phyloP scores from a whole-genome alignment of 148 eudicot species.

The Pharnaceum exiguum region DNA sequence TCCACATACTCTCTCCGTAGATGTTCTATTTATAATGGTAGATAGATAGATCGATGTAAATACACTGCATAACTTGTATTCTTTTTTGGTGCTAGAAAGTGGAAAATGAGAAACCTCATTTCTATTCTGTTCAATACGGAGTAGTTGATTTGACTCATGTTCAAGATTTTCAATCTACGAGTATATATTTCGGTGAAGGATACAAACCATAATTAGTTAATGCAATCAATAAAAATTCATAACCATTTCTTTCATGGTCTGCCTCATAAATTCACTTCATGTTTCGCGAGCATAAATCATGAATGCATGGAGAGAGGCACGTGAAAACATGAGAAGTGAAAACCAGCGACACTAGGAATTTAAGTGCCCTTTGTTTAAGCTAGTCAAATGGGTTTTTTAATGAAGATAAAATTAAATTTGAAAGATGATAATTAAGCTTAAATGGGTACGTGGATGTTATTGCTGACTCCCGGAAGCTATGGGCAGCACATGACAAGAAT shows the following conservation, averaged over 20 bases:
- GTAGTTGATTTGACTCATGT: no score
- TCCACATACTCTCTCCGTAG: no score
- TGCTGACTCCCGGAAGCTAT: slow-evolving; percentile 14
- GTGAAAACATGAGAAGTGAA: slow-evolving; percentile 8
- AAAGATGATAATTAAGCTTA: not conserved
- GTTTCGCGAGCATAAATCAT: slow-evolving; percentile 1
- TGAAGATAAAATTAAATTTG: not conserved
- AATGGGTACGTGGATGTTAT: slow-evolving; percentile 8
- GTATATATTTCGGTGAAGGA: no score
- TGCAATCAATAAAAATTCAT: not conserved
- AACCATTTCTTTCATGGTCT: not conserved
- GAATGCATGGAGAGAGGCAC: slow-evolving; percentile 1
- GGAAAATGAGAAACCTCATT: no score
- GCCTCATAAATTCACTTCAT: not conserved
- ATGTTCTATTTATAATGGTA: no score
- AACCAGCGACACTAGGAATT: not conserved
- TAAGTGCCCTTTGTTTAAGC: not conserved
- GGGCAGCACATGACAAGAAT: slow-evolving; percentile 14
- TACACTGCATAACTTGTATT: no score
- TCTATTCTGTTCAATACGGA: no score
- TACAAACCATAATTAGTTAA: no score
- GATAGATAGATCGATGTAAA: no score
- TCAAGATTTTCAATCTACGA: no score
- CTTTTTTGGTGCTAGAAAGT: no score
- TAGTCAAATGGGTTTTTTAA: not conserved